Evolutionary conservation across 345 rosid genomes (phyloP).

Genomic region (Populus deltoides): DNA sequence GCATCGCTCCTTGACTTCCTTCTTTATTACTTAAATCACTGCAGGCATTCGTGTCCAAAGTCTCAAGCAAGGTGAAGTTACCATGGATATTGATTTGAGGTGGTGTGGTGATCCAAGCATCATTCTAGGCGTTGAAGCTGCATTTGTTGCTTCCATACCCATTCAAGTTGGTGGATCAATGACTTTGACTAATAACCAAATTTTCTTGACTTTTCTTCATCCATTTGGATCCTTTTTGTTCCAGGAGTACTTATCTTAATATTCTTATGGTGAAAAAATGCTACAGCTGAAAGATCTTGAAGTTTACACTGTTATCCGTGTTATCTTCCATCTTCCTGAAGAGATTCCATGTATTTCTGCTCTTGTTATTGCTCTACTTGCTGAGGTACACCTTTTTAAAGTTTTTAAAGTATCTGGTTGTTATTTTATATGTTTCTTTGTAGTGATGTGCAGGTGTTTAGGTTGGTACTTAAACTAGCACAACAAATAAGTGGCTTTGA

Average conservation of each 20-base stretch:
- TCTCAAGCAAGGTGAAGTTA: slow-evolving; percentile 92
- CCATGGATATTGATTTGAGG: slow-evolving; percentile 92
- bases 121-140: slow-evolving; percentile 85
- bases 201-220: background rate
- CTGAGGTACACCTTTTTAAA: slow-evolving; percentile 54
- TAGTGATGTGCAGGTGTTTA: background rate
- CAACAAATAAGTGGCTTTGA: background rate
- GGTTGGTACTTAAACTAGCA: background rate
- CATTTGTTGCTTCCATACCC: slow-evolving; percentile 95
- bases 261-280: slow-evolving; percentile 21
- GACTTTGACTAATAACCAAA: background rate
- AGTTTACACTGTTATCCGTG: slow-evolving; percentile 89
- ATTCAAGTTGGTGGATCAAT: slow-evolving; percentile 69
- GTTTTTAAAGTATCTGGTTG: slow-evolving; percentile 4
- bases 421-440: background rate
- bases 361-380: slow-evolving; percentile 89
- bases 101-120: slow-evolving; percentile 99
- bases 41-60: slow-evolving; percentile 97
- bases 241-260: slow-evolving; percentile 4
- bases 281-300: slow-evolving; percentile 94
- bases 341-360: slow-evolving; percentile 99
- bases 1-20: background rate
- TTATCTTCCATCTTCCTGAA: slow-evolving; percentile 95
- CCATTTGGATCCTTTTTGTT: background rate
- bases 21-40: slow-evolving; percentile 24